phyloP scores from a whole-genome alignment of 176 grass and related monocot species.

The Musa acuminata region DNA sequence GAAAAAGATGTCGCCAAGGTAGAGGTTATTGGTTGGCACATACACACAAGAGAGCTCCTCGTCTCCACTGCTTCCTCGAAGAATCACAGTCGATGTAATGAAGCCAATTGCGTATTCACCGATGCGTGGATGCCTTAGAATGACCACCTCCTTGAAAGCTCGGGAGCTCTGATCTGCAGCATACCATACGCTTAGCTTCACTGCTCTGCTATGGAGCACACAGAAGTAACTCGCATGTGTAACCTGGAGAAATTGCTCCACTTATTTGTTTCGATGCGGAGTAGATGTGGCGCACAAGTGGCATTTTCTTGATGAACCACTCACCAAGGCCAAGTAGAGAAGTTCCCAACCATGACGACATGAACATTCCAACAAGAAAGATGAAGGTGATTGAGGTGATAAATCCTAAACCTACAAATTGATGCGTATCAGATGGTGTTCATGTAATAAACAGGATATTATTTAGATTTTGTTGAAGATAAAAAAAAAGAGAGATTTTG shows the following conservation, averaged over 20 bases:
- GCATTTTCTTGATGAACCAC: conserved; percentile 64
- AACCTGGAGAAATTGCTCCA: conserved; percentile 62
- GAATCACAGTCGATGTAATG: conserved; percentile 59
- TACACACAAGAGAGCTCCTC: conserved; percentile 62
- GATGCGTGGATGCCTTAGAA: conserved; percentile 57
- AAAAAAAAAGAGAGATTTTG: background rate
- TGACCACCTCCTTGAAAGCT: conserved; percentile 78
- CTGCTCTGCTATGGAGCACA: background rate
- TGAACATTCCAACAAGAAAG: conserved; percentile 61
- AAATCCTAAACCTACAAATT: conserved; percentile 45
- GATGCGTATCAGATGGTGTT: no score
- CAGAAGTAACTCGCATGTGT: background rate
- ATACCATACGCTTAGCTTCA: background rate
- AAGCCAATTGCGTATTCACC: conserved; percentile 72
- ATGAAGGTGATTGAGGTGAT: conserved; percentile 69
- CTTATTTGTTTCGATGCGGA: conserved; percentile 72
- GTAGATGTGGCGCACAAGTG: conserved; percentile 57
- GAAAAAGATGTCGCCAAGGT: conserved; percentile 64
- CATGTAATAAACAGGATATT: no score
- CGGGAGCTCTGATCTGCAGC: conserved; percentile 49
- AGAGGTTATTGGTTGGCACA: conserved; percentile 70
- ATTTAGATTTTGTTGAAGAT: background rate
- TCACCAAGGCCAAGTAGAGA: conserved; percentile 67
- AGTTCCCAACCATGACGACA: conserved; percentile 62
- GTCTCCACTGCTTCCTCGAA: conserved; percentile 28